Evolutionary conservation across 768 basidiomycete species (phyloP).

Genomic region (Coprinopsis cinerea): DNA sequence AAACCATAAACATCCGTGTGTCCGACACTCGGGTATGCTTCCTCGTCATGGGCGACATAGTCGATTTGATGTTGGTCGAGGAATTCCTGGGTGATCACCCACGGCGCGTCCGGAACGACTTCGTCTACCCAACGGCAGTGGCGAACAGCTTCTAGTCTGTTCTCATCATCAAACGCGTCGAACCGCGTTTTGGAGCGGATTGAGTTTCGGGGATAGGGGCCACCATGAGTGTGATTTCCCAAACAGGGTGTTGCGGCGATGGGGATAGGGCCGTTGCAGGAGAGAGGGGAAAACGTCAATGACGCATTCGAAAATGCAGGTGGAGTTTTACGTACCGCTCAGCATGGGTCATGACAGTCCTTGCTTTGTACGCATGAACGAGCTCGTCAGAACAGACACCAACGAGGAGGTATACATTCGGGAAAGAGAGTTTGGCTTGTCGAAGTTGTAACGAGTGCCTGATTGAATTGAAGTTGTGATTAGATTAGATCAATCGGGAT

Average conservation of each 20-base stretch:
- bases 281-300: too few relatives aligned
- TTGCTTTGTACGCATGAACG: conserved; percentile 72
- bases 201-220: too few relatives aligned
- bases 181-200: too few relatives aligned
- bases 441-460: conserved; percentile 94
- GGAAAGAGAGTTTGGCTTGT: conserved; percentile 93
- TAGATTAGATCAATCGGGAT: too few relatives aligned
- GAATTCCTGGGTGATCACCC: conserved; percentile 81
- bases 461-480: too few relatives aligned
- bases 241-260: too few relatives aligned
- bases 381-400: conserved; percentile 92
- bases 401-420: conserved; percentile 82
- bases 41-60: conserved; percentile 96
- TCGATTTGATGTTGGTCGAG: conserved; percentile 85
- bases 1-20: conserved; percentile 82
- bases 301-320: too few relatives aligned
- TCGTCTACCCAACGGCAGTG: conserved; percentile 98
- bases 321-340: conserved; percentile 79
- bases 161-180: too few relatives aligned
- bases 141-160: conserved; percentile 83
- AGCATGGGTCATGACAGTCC: conserved; percentile 80
- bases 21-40: conserved; percentile 75
- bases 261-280: too few relatives aligned
- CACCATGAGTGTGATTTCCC: too few relatives aligned
- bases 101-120: conserved; percentile 85